Evolutionary conservation across 805 yeast genomes (phyloP), one percentile per base, ranked within the genome.

Genomic region (Cephaloascus fragrans): DNA sequence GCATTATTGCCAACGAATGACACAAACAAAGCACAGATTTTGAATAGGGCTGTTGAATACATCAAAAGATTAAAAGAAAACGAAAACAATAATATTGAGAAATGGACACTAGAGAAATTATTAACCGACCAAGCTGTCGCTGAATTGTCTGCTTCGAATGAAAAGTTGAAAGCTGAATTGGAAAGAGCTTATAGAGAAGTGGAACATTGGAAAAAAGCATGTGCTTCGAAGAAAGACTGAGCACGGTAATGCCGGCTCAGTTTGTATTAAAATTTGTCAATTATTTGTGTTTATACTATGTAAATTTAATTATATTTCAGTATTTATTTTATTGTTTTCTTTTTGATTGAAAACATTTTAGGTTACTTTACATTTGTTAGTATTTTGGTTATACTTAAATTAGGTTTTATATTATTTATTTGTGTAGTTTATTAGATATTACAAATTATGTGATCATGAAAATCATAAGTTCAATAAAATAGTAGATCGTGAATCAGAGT

Each of bases 81-180:
- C 51, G 97, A 89, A 61, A 80, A 77, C 59, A 80, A 83, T 51
- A 84, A 85, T 55, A 81, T 87, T 51, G 96, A 90, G 61, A 90
- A 93, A 65, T 86, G 95, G 86, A 89, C 97, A 4, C 70, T 90
- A 53, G 97, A 90, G 60, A 90, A 90, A 64, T 71, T 93, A 45
- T 71, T 88, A 46, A 82, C 90, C 29, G 97, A 89, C 58, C 97
- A 90, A 62, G 88, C 90, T 10, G 82, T 88, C 38, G 76, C 83
- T 45, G 96, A 89, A 60, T 72, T 90, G 48, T 75, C 84, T 39
- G 79, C 84, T 33, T 77, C 88, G 12, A 90, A 89, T 64, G 95
- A 87, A 52, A 83, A 86, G 61, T 72, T 90, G 57, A 88, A 87
- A 63, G 73, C 71, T 39, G 97, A 89, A 62, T 73, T 90, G 51